A percentile compares a stretch with the other conserved stretches of the same genome.
phyloP scores from a whole-genome alignment of 306 rosid species.

The Castanopsis chinensis region DNA sequence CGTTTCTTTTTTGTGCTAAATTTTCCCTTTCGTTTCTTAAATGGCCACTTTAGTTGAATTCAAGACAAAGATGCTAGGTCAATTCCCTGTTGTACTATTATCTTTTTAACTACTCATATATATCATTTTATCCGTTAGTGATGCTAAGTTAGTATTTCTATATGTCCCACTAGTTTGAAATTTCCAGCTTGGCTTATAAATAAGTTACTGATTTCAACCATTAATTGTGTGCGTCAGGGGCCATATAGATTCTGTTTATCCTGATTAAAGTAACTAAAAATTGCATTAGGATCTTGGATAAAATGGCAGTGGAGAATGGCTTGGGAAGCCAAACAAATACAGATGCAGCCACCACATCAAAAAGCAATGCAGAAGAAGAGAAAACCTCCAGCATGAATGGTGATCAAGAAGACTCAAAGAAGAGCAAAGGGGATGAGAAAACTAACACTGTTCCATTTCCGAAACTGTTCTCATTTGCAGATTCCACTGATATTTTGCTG shows the following conservation, averaged over 20 bases:
- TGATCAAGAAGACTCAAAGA: conserved; percentile 18
- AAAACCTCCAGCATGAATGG: conserved; percentile 19
- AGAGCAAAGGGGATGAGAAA: conserved; percentile 38
- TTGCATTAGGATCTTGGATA: conserved; percentile 5
- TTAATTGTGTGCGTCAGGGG: conserved; percentile 20
- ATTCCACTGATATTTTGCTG: conserved; percentile 54
- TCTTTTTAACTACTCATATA: background rate
- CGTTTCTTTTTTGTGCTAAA: too few relatives aligned
- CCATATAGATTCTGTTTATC: background rate
- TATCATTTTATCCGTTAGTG: background rate
- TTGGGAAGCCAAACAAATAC: background rate
- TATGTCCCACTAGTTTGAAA: background rate
- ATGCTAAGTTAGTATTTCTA: background rate
- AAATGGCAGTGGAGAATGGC: conserved; percentile 48
- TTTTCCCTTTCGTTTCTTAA: too few relatives aligned
- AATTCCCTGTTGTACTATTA: background rate
- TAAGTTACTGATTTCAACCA: background rate
- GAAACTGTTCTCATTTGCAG: conserved; percentile 75
- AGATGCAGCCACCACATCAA: conserved; percentile 34
- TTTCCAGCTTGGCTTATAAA: conserved; percentile 5
- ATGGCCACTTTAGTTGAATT: background rate
- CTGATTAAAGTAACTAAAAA: background rate
- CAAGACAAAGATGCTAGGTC: background rate
- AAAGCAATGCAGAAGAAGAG: conserved; percentile 25
- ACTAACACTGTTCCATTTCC: conserved; percentile 52